Evolutionary conservation across 805 yeast species (phyloP).

Genomic region (Monosporozyma aerobia): DNA sequence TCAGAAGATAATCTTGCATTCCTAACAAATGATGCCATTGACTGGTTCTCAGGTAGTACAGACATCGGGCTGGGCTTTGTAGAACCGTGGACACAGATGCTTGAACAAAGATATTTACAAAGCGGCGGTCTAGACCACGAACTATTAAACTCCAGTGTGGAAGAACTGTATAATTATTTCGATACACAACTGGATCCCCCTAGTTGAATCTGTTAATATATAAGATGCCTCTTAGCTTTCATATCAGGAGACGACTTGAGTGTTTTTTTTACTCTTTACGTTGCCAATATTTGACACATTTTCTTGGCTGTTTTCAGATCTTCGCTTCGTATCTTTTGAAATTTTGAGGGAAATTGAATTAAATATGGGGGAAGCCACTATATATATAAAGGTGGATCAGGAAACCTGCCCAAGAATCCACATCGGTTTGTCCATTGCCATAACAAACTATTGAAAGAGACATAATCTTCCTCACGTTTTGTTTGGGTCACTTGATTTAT

Average conservation of each 20-base stretch:
- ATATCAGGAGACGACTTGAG: not conserved
- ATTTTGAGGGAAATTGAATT: not conserved
- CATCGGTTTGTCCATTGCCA: not conserved
- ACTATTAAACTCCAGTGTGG: not conserved
- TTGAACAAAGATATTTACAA: conserved; percentile 52
- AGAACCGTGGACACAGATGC: conserved; percentile 74
- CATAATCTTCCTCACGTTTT: not conserved
- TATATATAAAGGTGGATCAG: not conserved
- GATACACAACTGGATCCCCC: not conserved
- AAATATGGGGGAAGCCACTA: not conserved
- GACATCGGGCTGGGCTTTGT: conserved; percentile 50
- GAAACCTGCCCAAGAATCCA: not conserved
- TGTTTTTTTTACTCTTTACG: not conserved
- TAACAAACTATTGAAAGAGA: not conserved
- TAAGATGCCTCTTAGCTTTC: not conserved
- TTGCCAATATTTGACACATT: not conserved
- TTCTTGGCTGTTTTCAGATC: not conserved
- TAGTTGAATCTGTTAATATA: not conserved
- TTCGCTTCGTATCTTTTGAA: not conserved
- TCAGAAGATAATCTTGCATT: not conserved
- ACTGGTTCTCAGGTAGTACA: conserved; percentile 43
- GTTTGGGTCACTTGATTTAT: not conserved
- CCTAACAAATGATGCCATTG: conserved; percentile 31
- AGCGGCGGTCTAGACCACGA: conserved; percentile 16
- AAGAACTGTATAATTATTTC: not conserved